Evolutionary conservation across 202 grass and related monocot genomes (phyloP).

Genomic region (Tripidium arundinaceum): DNA sequence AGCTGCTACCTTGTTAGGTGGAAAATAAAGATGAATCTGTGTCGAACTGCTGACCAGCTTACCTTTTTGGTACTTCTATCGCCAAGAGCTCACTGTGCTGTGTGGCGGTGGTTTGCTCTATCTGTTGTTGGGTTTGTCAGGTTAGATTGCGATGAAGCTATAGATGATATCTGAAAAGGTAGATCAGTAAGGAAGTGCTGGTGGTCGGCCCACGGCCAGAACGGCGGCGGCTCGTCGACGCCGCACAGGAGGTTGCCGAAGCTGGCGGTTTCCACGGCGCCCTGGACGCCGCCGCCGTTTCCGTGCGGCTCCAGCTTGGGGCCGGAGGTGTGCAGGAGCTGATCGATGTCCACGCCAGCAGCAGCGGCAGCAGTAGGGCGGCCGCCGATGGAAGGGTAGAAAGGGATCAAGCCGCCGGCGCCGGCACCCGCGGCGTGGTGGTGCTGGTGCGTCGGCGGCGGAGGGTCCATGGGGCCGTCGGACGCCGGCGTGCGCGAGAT

Average conservation of each 20-base stretch:
- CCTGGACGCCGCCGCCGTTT: too few species aligned
- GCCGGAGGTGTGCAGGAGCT: slow-evolving; percentile 50
- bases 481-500: slow-evolving; percentile 69
- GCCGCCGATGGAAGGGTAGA: slow-evolving; percentile 50
- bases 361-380: not conserved
- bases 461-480: slow-evolving; percentile 46
- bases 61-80: too few species aligned
- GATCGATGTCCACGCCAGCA: slow-evolving; percentile 68
- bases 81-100: too few species aligned
- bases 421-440: too few species aligned
- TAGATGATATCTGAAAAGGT: too few species aligned
- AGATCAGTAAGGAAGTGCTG: too few species aligned
- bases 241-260: slow-evolving; percentile 83
- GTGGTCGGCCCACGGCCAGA: slow-evolving; percentile 95
- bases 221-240: slow-evolving; percentile 72
- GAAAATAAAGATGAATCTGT: too few species aligned
- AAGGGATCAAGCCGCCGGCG: slow-evolving; percentile 38
- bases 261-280: slow-evolving; percentile 36
- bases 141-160: too few species aligned
- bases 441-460: slow-evolving; percentile 14
- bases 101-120: too few species aligned
- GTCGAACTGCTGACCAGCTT: too few species aligned
- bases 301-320: slow-evolving; percentile 53
- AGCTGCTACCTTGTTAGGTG: too few species aligned
- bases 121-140: too few species aligned